phyloP scores from a whole-genome alignment of 768 basidiomycete genomes.

The Sporobolomyces roseus region DNA sequence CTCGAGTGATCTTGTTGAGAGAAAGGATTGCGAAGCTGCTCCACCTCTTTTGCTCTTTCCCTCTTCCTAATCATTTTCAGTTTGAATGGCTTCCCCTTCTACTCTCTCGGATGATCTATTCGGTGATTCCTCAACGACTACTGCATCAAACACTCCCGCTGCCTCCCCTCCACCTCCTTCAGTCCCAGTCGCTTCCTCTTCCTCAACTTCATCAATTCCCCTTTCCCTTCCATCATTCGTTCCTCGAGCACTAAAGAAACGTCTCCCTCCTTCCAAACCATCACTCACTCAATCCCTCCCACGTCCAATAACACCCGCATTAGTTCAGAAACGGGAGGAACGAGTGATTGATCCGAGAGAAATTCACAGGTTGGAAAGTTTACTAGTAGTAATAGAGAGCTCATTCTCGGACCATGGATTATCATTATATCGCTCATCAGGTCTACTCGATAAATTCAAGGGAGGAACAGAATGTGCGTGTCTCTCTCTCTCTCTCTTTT shows the following conservation, averaged over 20 bases:
- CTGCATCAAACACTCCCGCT: no score
- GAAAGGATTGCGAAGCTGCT: no score
- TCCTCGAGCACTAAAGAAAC: slow-evolving; percentile 24
- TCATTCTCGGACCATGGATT: slow-evolving; percentile 4
- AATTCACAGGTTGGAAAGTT: neutral
- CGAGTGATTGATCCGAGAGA: neutral
- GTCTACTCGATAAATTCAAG: neutral
- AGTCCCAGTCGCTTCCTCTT: neutral
- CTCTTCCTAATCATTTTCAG: no score
- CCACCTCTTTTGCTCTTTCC: no score
- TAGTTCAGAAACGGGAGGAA: neutral
- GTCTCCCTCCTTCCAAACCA: neutral
- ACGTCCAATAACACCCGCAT: neutral
- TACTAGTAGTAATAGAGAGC: neutral
- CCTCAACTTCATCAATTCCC: neutral
- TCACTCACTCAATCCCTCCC: neutral
- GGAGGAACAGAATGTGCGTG: slow-evolving; percentile 2
- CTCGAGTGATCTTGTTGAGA: no score
- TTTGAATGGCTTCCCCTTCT: no score
- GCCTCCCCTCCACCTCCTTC: no score
- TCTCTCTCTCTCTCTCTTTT: neutral
- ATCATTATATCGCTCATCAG: neutral
- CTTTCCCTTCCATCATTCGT: neutral
- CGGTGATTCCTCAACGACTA: neutral
- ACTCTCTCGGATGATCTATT: slow-evolving; percentile 1